These are phyloP conservation scores for Phaeosphaeria sp. DNA, from an alignment of 2,329 filamentous ascomycete genomes.

Conservation along the genomic window DNA sequence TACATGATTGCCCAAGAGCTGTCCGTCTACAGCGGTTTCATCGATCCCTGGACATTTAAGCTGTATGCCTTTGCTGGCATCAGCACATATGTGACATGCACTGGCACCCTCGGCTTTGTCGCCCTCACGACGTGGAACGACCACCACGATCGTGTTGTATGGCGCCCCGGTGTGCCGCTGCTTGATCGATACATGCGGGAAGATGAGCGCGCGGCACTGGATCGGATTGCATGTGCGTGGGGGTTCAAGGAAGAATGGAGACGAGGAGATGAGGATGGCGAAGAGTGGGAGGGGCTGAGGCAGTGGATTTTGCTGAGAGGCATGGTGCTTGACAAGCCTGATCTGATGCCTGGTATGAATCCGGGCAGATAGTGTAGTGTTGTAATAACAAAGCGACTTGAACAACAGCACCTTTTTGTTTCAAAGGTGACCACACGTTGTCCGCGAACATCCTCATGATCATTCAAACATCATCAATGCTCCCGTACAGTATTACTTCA, in stretches of 20 bases:
- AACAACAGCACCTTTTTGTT: no score
- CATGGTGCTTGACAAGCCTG: slow-evolving; percentile 89
- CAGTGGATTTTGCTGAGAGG: slow-evolving; percentile 83
- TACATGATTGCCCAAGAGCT: slow-evolving; percentile 75
- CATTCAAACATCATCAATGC: no score
- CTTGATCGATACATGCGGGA: slow-evolving; percentile 85
- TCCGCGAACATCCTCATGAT: no score
- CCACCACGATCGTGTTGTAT: slow-evolving; percentile 93
- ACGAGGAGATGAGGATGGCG: slow-evolving; percentile 87
- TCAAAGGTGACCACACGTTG: no score
- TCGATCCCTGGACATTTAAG: slow-evolving; percentile 78
- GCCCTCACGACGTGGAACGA: slow-evolving; percentile 89
- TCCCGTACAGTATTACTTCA: no score
- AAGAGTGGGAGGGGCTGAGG: slow-evolving; percentile 84
- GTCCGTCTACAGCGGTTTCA: slow-evolving; percentile 72
- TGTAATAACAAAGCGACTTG: neutral
- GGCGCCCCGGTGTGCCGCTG: slow-evolving; percentile 82
- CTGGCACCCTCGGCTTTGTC: slow-evolving; percentile 81
- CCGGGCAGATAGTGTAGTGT: slow-evolving; percentile 5
- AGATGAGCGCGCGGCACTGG: slow-evolving; percentile 86
- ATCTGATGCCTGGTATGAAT: slow-evolving; percentile 93
- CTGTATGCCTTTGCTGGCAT: slow-evolving; percentile 81
- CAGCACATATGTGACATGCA: slow-evolving; percentile 81
- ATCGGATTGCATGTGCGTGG: slow-evolving; percentile 87
- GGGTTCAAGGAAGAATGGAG: slow-evolving; percentile 83